These are phyloP conservation scores for Yarrowia galli DNA, from an alignment of 1,139 yeast genomes.

Conservation along the genomic window DNA sequence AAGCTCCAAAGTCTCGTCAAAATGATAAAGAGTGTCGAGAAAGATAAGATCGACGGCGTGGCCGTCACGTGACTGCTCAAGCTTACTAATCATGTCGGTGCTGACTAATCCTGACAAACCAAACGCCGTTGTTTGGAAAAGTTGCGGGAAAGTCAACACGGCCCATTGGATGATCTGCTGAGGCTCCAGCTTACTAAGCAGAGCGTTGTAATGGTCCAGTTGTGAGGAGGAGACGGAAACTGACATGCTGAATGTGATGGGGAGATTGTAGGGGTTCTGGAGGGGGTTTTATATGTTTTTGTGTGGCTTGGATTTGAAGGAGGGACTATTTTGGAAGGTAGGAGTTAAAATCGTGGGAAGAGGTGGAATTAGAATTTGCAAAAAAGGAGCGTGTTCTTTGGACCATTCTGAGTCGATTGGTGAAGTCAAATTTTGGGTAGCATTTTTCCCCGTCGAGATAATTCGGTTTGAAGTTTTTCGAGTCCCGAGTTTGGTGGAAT, in stretches of 20 bases:
- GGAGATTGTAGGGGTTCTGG: too few species aligned
- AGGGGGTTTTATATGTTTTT: slow-evolving; percentile 5
- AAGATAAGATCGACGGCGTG: slow-evolving; percentile 78
- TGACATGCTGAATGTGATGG: slow-evolving; percentile 5
- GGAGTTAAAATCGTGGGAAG: too few species aligned
- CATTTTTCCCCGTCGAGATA: not conserved
- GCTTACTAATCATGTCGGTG: slow-evolving; percentile 77
- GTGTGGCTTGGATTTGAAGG: slow-evolving; percentile 9
- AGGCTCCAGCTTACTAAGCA: slow-evolving; percentile 64
- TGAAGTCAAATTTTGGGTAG: not conserved
- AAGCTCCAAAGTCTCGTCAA: slow-evolving; percentile 88
- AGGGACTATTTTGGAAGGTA: too few species aligned
- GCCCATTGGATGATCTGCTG: slow-evolving; percentile 85
- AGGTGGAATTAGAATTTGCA: too few species aligned
- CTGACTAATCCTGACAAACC: slow-evolving; percentile 93
- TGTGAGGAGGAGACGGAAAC: slow-evolving; percentile 45
- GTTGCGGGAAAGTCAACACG: slow-evolving; percentile 74
- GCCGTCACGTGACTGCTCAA: slow-evolving; percentile 47
- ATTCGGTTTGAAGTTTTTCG: not conserved
- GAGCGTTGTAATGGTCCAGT: slow-evolving; percentile 59
- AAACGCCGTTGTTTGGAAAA: slow-evolving; percentile 93
- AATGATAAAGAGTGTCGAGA: slow-evolving; percentile 89
- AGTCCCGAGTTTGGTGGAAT: slow-evolving; percentile 7
- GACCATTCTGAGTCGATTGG: not conserved
- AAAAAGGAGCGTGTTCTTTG: not conserved